These are phyloP conservation scores for Liriodendron chinense DNA, from an alignment of 164 flowering plant genomes.

Conservation along the genomic window DNA sequence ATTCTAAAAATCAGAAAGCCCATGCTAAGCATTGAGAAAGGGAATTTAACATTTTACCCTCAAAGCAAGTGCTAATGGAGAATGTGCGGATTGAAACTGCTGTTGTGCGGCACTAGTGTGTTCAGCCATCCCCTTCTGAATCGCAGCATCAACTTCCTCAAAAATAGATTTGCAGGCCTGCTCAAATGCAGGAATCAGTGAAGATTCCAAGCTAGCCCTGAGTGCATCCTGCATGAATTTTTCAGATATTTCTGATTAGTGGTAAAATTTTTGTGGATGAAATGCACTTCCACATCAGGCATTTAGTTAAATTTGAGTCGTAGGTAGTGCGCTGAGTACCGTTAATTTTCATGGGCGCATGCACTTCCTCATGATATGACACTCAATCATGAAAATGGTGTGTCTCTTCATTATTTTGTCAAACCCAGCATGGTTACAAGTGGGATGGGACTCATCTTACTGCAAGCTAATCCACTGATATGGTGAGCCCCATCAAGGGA, in stretches of 20 bases:
- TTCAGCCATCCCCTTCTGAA: conserved; percentile 86
- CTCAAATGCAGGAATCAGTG: conserved; percentile 87
- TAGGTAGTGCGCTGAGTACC: too few relatives aligned
- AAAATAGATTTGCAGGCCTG: conserved; percentile 87
- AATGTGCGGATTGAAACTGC: conserved; percentile 69
- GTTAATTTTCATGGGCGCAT: too few relatives aligned
- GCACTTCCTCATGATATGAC: too few relatives aligned
- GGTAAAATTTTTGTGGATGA: too few relatives aligned
- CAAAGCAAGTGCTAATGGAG: conserved; percentile 65
- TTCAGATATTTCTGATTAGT: background rate
- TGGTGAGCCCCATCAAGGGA: too few relatives aligned
- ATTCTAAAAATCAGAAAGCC: background rate
- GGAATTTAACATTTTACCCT: conserved; percentile 48
- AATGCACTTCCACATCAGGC: too few relatives aligned
- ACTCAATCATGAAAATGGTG: too few relatives aligned
- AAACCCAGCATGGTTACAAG: too few relatives aligned
- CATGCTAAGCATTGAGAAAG: background rate
- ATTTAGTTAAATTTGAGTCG: too few relatives aligned
- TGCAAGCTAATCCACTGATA: too few relatives aligned
- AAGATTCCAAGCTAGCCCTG: conserved; percentile 68
- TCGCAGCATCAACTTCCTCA: conserved; percentile 86
- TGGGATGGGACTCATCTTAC: too few relatives aligned
- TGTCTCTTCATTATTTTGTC: too few relatives aligned
- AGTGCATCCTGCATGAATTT: conserved; percentile 58
- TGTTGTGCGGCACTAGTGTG: conserved; percentile 68